Percentiles rank a stretch among this genome's conserved stretches.
Evolutionary conservation across 805 yeast genomes (phyloP).

Genomic region (Kockiozyma suomiensis): DNA sequence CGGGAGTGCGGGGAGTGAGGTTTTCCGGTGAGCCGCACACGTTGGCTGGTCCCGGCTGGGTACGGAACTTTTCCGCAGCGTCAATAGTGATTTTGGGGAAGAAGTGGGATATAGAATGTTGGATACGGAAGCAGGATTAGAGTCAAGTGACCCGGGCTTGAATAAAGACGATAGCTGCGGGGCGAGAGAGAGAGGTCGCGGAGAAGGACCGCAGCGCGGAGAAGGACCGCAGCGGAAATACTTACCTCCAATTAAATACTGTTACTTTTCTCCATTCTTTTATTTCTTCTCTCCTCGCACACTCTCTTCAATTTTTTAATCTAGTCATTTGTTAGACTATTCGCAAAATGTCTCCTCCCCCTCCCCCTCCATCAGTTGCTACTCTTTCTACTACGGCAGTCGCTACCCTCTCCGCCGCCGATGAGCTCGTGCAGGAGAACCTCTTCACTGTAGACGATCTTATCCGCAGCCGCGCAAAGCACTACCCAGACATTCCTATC

Average conservation of each 20-base stretch:
- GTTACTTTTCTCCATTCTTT: no score
- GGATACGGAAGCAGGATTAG: no score
- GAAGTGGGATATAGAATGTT: no score
- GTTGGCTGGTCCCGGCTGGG: background rate
- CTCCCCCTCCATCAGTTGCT: constrained; percentile 24
- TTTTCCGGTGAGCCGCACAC: background rate
- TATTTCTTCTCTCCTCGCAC: no score
- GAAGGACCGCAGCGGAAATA: background rate
- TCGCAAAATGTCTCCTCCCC: constrained; percentile 9
- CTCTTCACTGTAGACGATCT: constrained; percentile 24
- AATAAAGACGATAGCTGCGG: background rate
- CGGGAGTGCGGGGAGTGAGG: background rate
- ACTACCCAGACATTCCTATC: constrained; percentile 8
- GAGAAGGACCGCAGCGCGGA: background rate
- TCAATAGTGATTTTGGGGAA: no score
- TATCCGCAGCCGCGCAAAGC: constrained; percentile 22
- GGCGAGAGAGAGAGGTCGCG: background rate
- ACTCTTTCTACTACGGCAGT: background rate
- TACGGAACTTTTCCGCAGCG: background rate
- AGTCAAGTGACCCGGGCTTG: no score
- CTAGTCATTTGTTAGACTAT: background rate
- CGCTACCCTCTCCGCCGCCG: background rate
- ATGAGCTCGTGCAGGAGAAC: constrained; percentile 1
- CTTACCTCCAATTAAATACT: background rate
- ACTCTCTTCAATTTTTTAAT: background rate